phyloP scores from a whole-genome alignment of 345 rosid species.

The Psidium guajava region DNA sequence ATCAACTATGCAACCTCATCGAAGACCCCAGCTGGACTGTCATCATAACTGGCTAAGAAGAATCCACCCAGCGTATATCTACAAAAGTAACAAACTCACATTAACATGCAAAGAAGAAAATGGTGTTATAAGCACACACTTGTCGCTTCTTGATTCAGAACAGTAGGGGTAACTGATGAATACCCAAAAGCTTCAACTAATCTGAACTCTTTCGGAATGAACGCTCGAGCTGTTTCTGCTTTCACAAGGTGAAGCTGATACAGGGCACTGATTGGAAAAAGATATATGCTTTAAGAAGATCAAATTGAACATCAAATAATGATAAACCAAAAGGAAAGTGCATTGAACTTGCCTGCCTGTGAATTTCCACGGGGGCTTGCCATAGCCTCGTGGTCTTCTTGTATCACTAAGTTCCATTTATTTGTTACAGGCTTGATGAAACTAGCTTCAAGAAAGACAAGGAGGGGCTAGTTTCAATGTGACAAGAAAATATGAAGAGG shows the following conservation, averaged over 20 bases:
- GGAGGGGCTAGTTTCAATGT: background rate
- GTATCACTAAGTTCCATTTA: conserved; percentile 41
- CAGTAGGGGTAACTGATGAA: background rate
- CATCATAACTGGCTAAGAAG: conserved; percentile 86
- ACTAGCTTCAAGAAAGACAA: background rate
- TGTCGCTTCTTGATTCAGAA: background rate
- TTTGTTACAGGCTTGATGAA: conserved; percentile 1
- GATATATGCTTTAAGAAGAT: background rate
- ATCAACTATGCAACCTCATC: conserved; percentile 57
- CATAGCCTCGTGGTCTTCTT: conserved; percentile 43
- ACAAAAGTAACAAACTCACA: conserved; percentile 8
- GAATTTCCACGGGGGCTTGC: conserved; percentile 86
- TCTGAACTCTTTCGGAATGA: conserved; percentile 71
- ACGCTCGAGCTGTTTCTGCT: conserved; percentile 68
- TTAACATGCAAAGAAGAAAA: background rate
- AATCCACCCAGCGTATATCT: conserved; percentile 97
- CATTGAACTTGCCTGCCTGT: conserved; percentile 62
- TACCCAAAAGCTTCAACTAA: conserved; percentile 98
- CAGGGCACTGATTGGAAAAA: conserved; percentile 54
- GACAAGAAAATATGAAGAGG: background rate
- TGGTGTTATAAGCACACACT: background rate
- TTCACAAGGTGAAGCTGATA: conserved; percentile 96
- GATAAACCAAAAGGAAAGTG: background rate
- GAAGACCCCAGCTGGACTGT: conserved; percentile 86
- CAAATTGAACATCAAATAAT: background rate